Base-by-base conservation (phyloP, 139 green algal genomes). In the Chlamydomonas sp. region DNA sequence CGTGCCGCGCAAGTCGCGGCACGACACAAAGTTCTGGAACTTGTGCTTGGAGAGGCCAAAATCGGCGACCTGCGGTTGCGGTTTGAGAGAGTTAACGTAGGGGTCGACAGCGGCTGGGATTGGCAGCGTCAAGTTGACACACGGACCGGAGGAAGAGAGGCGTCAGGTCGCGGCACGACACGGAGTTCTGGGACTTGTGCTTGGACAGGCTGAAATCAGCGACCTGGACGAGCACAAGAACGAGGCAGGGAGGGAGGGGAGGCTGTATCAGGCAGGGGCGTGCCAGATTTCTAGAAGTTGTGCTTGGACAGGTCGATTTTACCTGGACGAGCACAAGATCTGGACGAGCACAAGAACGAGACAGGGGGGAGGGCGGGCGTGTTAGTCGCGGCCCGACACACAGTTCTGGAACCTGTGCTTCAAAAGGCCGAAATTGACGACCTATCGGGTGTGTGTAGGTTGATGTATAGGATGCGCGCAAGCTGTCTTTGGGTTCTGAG, bases 11-110 rank as follows among this genome's bases (percentile, higher is more conserved):
- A 85, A 78, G 61, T 86, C 83, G 29, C n/a, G n/a, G 50, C 83
- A 86, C 37, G 58, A 85, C 59, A 90, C 72, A 73, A 79, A 74
- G 58, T 59, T 87, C 68, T 84, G 84, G 65, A 86, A 79, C 83
- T 92, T 92, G 70, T 92, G 83, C 80, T 92, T 90, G 76, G 70
- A 81, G 54, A 96, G 80, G 8, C 90, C 90, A 79, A 96, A 96
- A 75, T 96, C 90, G 34, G 88, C 90, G 1, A 94, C 87, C 76
- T 86, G 43, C 3, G 35, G 50, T n/a, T n/a, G n/a, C 43, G 16
- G 43, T 54, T 54, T n/a, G n/a, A n/a, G n/a, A n/a, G n/a, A n/a
- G n/a, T n/a, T n/a, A n/a, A n/a, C n/a, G n/a, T n/a, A n/a, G n/a
- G n/a, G n/a, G n/a, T n/a, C n/a, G n/a, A n/a, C n/a, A n/a, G n/a